phyloP scores from a whole-genome alignment of 2,329 filamentous ascomycete genomes.

The Stemphylium lycopersici region DNA sequence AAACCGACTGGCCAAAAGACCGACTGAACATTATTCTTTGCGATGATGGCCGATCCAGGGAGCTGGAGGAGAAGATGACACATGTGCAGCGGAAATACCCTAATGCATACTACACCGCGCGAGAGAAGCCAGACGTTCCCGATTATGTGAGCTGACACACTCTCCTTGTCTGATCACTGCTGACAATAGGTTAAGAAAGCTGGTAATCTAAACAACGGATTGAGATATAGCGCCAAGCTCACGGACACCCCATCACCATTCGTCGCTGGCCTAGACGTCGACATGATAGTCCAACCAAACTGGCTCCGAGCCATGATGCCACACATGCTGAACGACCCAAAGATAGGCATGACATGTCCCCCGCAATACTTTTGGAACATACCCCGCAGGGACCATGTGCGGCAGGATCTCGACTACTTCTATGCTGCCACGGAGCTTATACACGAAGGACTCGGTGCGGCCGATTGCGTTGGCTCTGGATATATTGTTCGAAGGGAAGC shows the following conservation, averaged over 20 bases:
- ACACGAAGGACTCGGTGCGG: constrained; percentile 57
- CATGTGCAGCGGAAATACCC: constrained; percentile 48
- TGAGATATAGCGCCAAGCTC: constrained; percentile 7
- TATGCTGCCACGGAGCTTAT: constrained; percentile 59
- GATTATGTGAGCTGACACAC: too few relatives aligned
- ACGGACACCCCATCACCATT: constrained; percentile 58
- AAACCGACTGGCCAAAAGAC: constrained; percentile 32
- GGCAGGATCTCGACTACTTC: constrained; percentile 65
- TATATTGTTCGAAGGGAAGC: constrained; percentile 66
- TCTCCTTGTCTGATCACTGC: too few relatives aligned
- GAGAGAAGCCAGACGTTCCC: constrained; percentile 52
- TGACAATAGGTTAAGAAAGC: constrained; percentile 56
- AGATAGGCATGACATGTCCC: constrained; percentile 14
- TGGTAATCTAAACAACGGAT: constrained; percentile 67
- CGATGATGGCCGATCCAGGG: constrained; percentile 48
- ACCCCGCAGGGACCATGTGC: constrained; percentile 63
- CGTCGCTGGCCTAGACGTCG: constrained; percentile 69
- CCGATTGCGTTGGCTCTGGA: constrained; percentile 70
- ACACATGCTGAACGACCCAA: constrained; percentile 12
- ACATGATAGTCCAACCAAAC: constrained; percentile 69
- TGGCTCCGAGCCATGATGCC: constrained; percentile 49
- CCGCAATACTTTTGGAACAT: constrained; percentile 64
- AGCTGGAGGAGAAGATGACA: constrained; percentile 40
- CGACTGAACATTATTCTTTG: constrained; percentile 42
- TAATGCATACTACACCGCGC: constrained; percentile 52